Evolutionary conservation across 2,329 filamentous ascomycete genomes (phyloP).

Genomic region (Pseudogymnoascus sp.): DNA sequence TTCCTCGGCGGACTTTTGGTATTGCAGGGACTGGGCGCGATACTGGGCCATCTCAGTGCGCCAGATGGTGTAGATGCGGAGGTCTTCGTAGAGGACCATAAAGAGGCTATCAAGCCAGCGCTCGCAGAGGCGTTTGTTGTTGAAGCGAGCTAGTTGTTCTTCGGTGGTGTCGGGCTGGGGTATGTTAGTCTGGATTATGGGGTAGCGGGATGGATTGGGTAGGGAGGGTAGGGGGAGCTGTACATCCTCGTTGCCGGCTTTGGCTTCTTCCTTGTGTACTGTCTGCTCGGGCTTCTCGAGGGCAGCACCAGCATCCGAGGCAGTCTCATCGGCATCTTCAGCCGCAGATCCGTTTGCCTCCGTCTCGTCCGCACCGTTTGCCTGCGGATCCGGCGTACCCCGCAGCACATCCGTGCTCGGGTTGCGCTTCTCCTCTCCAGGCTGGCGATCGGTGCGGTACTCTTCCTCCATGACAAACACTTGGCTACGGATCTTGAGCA

Average conservation of each 20-base stretch:
- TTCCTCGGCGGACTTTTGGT: slow-evolving; percentile 93
- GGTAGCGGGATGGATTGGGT: slow-evolving; percentile 13
- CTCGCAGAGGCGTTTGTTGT: slow-evolving; percentile 94
- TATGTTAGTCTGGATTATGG: slow-evolving; percentile 19
- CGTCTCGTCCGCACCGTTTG: slow-evolving; percentile 31
- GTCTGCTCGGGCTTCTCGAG: slow-evolving; percentile 76
- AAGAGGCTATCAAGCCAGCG: slow-evolving; percentile 97
- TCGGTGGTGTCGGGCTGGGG: slow-evolving; percentile 54
- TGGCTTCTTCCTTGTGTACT: slow-evolving; percentile 67
- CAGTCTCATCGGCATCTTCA: slow-evolving; percentile 16
- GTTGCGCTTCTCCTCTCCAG: slow-evolving; percentile 53
- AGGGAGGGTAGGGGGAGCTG: slow-evolving; percentile 21
- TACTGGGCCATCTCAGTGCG: slow-evolving; percentile 96
- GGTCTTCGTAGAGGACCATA: slow-evolving; percentile 97
- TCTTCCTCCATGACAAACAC: slow-evolving; percentile 99
- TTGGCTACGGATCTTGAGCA: slow-evolving; percentile 87
- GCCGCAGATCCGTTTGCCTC: slow-evolving; percentile 23
- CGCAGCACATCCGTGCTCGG: slow-evolving; percentile 73
- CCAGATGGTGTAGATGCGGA: slow-evolving; percentile 99
- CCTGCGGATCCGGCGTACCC: slow-evolving; percentile 52
- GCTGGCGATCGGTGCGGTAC: slow-evolving; percentile 80
- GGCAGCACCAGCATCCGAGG: slow-evolving; percentile 14
- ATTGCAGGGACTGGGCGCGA: slow-evolving; percentile 84
- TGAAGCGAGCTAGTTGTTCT: slow-evolving; percentile 77
- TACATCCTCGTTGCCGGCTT: slow-evolving; percentile 65